A percentile compares a stretch with the other conserved stretches of the same genome.
These are phyloP conservation scores for Crithidia fasciculata DNA, from an alignment of 208 protist species.

Conservation along the genomic window DNA sequence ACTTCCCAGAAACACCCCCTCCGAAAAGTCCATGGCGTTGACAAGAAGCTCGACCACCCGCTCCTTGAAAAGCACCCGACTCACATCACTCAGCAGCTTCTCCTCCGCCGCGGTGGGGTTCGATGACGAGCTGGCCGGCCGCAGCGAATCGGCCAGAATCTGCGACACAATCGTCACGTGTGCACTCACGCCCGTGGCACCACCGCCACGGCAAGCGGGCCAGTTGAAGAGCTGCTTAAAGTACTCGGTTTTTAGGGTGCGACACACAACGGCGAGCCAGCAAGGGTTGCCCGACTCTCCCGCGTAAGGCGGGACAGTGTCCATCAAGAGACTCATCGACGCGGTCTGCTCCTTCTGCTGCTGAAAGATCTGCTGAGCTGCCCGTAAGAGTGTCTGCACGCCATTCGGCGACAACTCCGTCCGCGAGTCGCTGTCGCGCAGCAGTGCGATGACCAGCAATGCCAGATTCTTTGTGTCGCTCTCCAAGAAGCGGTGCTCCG, in stretches of 20 bases:
- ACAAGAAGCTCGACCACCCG: conserved; percentile 82
- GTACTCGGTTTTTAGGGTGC: conserved; percentile 74
- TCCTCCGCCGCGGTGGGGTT: conserved; percentile 43
- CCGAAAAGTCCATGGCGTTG: conserved; percentile 78
- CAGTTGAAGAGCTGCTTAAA: conserved; percentile 80
- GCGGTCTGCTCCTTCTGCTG: conserved; percentile 59
- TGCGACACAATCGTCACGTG: conserved; percentile 84
- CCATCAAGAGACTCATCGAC: conserved; percentile 67
- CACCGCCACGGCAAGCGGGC: conserved; percentile 84
- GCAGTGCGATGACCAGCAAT: conserved; percentile 55
- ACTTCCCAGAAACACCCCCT: conserved; percentile 80
- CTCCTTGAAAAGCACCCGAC: conserved; percentile 81
- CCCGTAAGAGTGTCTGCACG: conserved; percentile 76
- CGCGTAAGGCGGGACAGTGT: conserved; percentile 49
- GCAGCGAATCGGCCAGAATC: conserved; percentile 73
- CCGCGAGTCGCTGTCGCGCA: conserved; percentile 76
- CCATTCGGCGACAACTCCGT: conserved; percentile 84
- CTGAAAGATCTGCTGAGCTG: conserved; percentile 62
- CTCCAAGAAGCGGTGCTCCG: conserved; percentile 53
- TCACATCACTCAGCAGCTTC: conserved; percentile 60
- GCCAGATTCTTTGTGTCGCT: conserved; percentile 59
- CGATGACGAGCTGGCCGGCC: conserved; percentile 43
- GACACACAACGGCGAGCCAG: conserved; percentile 74
- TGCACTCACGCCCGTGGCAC: conserved; percentile 76
- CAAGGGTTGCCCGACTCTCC: conserved; percentile 43